Evolutionary conservation across 768 basidiomycete genomes (phyloP).

Genomic region (Tulasnella sp.): DNA sequence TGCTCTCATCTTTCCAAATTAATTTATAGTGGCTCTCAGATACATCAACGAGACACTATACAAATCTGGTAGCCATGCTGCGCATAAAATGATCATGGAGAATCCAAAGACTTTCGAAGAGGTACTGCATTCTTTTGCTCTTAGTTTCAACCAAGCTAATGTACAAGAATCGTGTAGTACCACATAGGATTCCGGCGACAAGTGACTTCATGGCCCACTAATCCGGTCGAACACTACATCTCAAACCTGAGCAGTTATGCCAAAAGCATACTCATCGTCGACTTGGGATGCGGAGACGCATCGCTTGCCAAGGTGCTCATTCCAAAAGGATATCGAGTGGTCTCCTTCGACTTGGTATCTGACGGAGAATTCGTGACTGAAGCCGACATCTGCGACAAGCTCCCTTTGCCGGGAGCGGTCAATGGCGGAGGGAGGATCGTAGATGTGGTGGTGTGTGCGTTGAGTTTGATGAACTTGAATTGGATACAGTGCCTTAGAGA

Average conservation of each 20-base stretch:
- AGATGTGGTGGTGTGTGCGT: conserved; percentile 84
- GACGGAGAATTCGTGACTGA: conserved; percentile 67
- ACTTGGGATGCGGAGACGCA: conserved; percentile 94
- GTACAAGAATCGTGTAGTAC: conserved; percentile 75
- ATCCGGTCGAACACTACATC: conserved; percentile 80
- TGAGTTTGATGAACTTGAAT: conserved; percentile 95
- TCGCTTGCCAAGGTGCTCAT: conserved; percentile 65
- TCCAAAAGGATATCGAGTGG: conserved; percentile 53
- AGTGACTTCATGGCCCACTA: conserved; percentile 86
- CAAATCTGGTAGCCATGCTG: conserved; percentile 66
- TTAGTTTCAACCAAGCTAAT: conserved; percentile 76
- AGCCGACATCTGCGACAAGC: conserved; percentile 70
- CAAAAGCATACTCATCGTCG: conserved; percentile 62
- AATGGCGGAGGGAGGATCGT: conserved; percentile 59
- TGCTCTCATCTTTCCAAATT: too few species aligned
- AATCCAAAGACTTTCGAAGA: conserved; percentile 76
- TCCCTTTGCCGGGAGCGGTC: conserved; percentile 81
- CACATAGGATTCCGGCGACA: conserved; percentile 86
- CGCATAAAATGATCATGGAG: conserved; percentile 70
- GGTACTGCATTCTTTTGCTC: conserved; percentile 34
- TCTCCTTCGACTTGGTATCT: conserved; percentile 74
- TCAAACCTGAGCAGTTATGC: conserved; percentile 47
- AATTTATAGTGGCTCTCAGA: too few species aligned
- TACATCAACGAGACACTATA: conserved; percentile 86
- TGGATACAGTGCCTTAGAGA: conserved; percentile 89